Conservation (phyloP, 495 filamentous ascomycete genomes). For the Penicillium flavigenum region DNA sequence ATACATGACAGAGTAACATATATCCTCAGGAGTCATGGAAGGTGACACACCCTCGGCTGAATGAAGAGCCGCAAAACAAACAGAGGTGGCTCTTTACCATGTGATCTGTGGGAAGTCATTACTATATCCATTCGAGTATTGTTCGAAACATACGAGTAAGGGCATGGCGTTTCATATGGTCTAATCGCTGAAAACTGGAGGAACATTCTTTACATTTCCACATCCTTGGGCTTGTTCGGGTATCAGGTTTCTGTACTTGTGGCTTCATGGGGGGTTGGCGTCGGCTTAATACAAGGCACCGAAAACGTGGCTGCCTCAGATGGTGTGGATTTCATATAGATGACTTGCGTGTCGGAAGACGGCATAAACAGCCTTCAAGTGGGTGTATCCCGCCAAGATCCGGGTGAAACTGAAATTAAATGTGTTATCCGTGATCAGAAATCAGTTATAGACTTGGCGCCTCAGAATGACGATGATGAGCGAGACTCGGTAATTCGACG, state of each 20-base stretch:
- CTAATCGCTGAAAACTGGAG: slow-evolving; percentile 31
- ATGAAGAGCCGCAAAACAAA: slow-evolving; percentile 32
- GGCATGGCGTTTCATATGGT: slow-evolving; percentile 36
- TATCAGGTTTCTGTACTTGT: slow-evolving; percentile 6
- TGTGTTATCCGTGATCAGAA: not conserved
- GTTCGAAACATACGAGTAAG: slow-evolving; percentile 28
- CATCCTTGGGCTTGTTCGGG: slow-evolving; percentile 2
- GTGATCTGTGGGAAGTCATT: slow-evolving; percentile 22
- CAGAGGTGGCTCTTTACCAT: slow-evolving; percentile 24
- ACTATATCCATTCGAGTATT: not conserved
- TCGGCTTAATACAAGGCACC: slow-evolving; percentile 1
- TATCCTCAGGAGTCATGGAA: not conserved
- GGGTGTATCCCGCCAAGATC: slow-evolving; percentile 2
- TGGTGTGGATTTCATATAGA: not conserved
- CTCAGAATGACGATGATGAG: slow-evolving; percentile 1
- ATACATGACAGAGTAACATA: not conserved
- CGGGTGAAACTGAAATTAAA: not conserved
- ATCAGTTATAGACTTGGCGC: slow-evolving; percentile 5
- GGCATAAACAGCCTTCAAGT: not conserved
- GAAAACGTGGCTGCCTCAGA: not conserved
- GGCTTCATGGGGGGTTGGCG: slow-evolving; percentile 16
- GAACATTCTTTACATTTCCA: slow-evolving; percentile 36
- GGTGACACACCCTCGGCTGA: slow-evolving; percentile 35
- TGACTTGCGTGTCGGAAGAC: not conserved
- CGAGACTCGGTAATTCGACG: slow-evolving; percentile 11